A percentile compares a stretch with the other conserved stretches of the same genome.
phyloP scores from a whole-genome alignment of 495 filamentous ascomycete species.

The Aspergillus asperescens region DNA sequence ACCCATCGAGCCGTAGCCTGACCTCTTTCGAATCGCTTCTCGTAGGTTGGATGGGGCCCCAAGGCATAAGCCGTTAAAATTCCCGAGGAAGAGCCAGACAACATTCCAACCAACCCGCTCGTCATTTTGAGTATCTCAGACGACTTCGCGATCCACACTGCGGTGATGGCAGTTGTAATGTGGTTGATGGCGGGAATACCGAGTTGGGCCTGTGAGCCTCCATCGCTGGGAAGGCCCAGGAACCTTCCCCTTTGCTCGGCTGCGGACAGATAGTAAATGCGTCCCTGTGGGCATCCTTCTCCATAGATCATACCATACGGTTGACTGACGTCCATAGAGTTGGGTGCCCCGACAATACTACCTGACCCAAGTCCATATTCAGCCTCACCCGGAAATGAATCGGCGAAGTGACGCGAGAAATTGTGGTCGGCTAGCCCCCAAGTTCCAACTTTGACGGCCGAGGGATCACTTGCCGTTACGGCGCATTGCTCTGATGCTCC shows the following conservation, averaged over 20 bases:
- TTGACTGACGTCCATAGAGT: slow-evolving; percentile 84
- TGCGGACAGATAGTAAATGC: slow-evolving; percentile 64
- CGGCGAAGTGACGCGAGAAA: slow-evolving; percentile 67
- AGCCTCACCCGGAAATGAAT: slow-evolving; percentile 65
- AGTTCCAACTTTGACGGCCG: slow-evolving; percentile 68
- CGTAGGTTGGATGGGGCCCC: slow-evolving; percentile 59
- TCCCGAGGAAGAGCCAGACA: slow-evolving; percentile 80
- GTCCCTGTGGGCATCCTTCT: slow-evolving; percentile 77
- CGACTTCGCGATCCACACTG: slow-evolving; percentile 91
- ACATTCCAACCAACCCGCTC: slow-evolving; percentile 71
- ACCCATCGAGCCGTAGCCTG: slow-evolving; percentile 82
- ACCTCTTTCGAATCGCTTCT: slow-evolving; percentile 62
- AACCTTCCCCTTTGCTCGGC: slow-evolving; percentile 79
- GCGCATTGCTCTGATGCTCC: slow-evolving; percentile 70
- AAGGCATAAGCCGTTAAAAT: slow-evolving; percentile 80
- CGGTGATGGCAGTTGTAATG: slow-evolving; percentile 57
- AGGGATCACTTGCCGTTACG: slow-evolving; percentile 70
- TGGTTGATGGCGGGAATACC: slow-evolving; percentile 69
- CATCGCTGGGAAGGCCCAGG: slow-evolving; percentile 48
- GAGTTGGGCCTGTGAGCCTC: slow-evolving; percentile 44
- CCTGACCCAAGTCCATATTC: slow-evolving; percentile 75
- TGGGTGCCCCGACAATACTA: slow-evolving; percentile 67
- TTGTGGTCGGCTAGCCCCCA: slow-evolving; percentile 77
- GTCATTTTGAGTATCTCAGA: slow-evolving; percentile 62
- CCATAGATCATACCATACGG: slow-evolving; percentile 77